Evolutionary conservation across 129 eudicot species (phyloP), one percentile per base, ranked within the genome.

Genomic region (Dittrichia graveolens): DNA sequence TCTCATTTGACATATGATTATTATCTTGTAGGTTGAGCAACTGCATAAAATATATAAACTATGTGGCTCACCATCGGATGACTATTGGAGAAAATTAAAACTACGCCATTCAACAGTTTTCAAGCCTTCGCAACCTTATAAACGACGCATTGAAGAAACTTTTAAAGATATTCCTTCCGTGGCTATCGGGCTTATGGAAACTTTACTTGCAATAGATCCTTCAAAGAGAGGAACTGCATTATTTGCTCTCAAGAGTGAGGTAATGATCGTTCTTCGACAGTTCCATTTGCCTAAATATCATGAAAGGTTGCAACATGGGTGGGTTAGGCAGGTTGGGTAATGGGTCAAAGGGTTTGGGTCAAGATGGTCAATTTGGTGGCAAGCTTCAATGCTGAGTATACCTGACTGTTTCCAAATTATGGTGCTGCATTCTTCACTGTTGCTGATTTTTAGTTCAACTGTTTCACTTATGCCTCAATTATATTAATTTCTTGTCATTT

Each of bases 21-120:
- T 9, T 53, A 16, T 50, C 18, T 49, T 65, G 46, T 71, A 87
- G 96, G 94, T 90, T 69, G 96, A 90, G 78, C 96, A 90, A 78
- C 61, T 89, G 75, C 96, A 89, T 77, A 89, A 86, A 71, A 89
- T 89, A 57, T 89, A 86, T 74, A 89, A 89, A 76, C 88, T 89
- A 43, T 90, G 96, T 84, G 96, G 96, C 15, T 90, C 96, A 34
- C 96, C 96, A 38, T 81, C 89, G 6, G 96, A 90, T 71, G 96
- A 90, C 13, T 90, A 87, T 81, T 90, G 96, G 96, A 87, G 67
- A 63, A 87, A 79, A 59, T 75, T 83, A 49, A 90, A 81, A 66
- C 67, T 90, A 57, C 89, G 83, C 9, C 86, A 90, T 55, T 73
- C 96, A 35, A 71, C 89, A 3, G 87, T 82, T 24, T 90, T 85